Evolutionary conservation across 208 protist genomes (phyloP).

Genomic region (Trichomonas vaginalis): DNA sequence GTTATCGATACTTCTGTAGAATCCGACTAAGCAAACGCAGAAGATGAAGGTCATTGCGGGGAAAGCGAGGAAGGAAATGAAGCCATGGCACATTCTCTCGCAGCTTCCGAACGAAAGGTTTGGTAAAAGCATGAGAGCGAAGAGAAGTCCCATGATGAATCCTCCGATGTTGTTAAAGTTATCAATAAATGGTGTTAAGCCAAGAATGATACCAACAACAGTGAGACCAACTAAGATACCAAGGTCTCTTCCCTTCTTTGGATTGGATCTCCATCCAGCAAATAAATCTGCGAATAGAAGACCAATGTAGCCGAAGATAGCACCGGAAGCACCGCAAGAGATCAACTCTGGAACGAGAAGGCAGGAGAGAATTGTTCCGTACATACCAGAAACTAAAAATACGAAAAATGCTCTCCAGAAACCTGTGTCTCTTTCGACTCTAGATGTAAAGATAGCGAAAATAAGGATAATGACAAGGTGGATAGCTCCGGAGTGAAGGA

Average conservation of each 20-base stretch:
- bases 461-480: neutral
- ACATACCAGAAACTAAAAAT: neutral
- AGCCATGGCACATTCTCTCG: neutral
- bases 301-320: neutral
- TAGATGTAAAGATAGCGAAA: neutral
- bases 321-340: neutral
- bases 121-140: neutral
- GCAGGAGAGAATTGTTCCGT: neutral
- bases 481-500: neutral
- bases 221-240: neutral
- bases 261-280: neutral
- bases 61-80: neutral
- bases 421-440: neutral
- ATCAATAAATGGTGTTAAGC: neutral
- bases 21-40: neutral
- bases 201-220: neutral
- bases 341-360: neutral
- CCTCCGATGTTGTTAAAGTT: neutral
- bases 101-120: neutral
- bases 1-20: neutral
- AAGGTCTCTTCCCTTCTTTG: neutral
- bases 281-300: neutral
- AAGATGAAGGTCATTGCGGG: neutral
- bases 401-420: neutral
- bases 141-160: neutral